Evolutionary conservation across 2,329 filamentous ascomycete genomes (phyloP).

Genomic region (Aschersonia sp.): DNA sequence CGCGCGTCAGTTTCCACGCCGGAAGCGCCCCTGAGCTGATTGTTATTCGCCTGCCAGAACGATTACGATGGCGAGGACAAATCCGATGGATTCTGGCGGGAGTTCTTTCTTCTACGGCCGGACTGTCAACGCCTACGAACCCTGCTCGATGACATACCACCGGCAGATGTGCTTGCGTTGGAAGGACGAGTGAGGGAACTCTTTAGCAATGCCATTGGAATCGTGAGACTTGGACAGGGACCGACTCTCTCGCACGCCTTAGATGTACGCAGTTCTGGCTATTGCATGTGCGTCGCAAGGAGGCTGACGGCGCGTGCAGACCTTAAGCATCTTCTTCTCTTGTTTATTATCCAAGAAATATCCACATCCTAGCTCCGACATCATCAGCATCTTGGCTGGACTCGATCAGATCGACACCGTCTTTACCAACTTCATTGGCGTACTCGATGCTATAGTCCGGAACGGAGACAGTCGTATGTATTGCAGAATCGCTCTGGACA

Average conservation of each 20-base stretch:
- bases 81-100: slow-evolving; percentile 86
- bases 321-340: slow-evolving; percentile 75
- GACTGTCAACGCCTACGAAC: slow-evolving; percentile 54
- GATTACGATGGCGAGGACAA: slow-evolving; percentile 54
- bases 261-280: slow-evolving; percentile 45
- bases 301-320: slow-evolving; percentile 35
- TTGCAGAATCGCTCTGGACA: neutral
- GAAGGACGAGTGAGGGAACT: slow-evolving; percentile 70
- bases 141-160: slow-evolving; percentile 54
- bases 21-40: slow-evolving; percentile 14
- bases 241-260: slow-evolving; percentile 65
- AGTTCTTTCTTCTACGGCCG: slow-evolving; percentile 84
- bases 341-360: slow-evolving; percentile 79
- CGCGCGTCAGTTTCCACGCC: neutral
- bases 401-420: slow-evolving; percentile 77
- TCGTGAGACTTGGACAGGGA: slow-evolving; percentile 45
- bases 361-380: slow-evolving; percentile 87
- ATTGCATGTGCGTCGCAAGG: neutral
- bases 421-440: slow-evolving; percentile 77
- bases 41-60: slow-evolving; percentile 18
- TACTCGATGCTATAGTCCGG: slow-evolving; percentile 70
- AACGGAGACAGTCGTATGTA: slow-evolving; percentile 55
- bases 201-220: slow-evolving; percentile 57
- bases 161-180: slow-evolving; percentile 61
- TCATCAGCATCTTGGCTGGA: slow-evolving; percentile 79